Evolutionary conservation across 2,329 filamentous ascomycete species (phyloP).

Genomic region (Apiospora saccharicola): DNA sequence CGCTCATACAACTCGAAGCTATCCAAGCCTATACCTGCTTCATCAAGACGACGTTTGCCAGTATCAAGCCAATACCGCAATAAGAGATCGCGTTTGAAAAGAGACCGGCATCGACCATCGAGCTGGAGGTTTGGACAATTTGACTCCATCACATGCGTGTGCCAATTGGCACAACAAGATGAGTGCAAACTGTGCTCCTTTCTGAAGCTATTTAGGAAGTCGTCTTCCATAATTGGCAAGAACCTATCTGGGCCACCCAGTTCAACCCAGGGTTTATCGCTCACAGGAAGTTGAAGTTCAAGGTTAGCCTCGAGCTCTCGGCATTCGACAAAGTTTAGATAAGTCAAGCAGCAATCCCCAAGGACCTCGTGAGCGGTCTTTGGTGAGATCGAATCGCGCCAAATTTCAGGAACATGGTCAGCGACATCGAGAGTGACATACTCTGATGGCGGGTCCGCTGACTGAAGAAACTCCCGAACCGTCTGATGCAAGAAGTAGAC

Average conservation of each 20-base stretch:
- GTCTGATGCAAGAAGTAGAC: not conserved
- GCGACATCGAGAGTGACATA: accelerated
- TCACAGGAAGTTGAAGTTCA: too few relatives aligned
- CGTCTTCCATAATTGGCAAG: too few relatives aligned
- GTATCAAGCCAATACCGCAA: not conserved
- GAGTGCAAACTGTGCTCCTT: not conserved
- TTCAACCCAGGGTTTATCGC: too few relatives aligned
- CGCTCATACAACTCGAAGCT: not conserved
- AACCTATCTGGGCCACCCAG: too few relatives aligned
- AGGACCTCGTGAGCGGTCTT: not conserved
- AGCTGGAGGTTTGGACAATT: not conserved
- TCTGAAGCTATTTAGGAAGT: too few relatives aligned
- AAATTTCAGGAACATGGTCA: not conserved
- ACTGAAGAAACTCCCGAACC: not conserved
- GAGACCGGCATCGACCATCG: not conserved
- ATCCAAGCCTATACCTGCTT: too few relatives aligned
- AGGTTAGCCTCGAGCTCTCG: not conserved
- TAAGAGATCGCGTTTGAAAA: not conserved
- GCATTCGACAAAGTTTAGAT: not conserved
- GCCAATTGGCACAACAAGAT: not conserved
- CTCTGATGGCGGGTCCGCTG: not conserved
- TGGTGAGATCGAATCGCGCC: not conserved
- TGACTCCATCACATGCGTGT: not conserved
- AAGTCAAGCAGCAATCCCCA: not conserved
- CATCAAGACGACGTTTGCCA: not conserved